phyloP scores from a whole-genome alignment of 1,284 basidiomycete genomes.

The Lentinula novae-zelandiae region DNA sequence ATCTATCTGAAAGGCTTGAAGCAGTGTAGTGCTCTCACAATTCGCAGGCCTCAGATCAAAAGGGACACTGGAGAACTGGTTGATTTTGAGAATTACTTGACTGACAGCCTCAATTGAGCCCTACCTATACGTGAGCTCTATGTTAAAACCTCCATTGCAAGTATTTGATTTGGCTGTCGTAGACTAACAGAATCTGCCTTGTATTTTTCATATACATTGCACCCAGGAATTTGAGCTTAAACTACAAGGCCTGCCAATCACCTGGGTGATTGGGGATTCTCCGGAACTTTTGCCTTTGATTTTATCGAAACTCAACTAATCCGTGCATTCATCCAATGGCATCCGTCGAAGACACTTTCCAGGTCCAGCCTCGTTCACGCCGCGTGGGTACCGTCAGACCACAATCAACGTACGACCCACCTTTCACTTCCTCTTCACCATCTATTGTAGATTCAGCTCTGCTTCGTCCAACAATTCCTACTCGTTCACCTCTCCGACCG shows the following conservation, averaged over 20 bases:
- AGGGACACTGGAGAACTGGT: not conserved
- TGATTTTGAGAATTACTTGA: not conserved
- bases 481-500: slow-evolving; percentile 36
- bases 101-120: not conserved
- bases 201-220: not conserved
- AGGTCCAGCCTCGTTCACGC: slow-evolving; percentile 29
- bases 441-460: not conserved
- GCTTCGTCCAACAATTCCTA: slow-evolving; percentile 21
- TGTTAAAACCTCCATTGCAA: not conserved
- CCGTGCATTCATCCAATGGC: slow-evolving; percentile 8
- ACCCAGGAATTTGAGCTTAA: not conserved
- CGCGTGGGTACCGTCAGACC: slow-evolving; percentile 27
- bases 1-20: not conserved
- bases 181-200: not conserved
- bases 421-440: slow-evolving; percentile 3
- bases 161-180: not conserved
- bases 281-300: slow-evolving; percentile 1
- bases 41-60: not conserved
- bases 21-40: not conserved
- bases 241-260: not conserved
- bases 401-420: slow-evolving; percentile 2
- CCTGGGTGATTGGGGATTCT: not conserved
- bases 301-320: slow-evolving; percentile 2
- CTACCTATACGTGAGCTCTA: not conserved
- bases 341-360: not conserved